Conservation (phyloP, 2,329 filamentous ascomycete genomes). For the Cladophialophora bantiana region DNA sequence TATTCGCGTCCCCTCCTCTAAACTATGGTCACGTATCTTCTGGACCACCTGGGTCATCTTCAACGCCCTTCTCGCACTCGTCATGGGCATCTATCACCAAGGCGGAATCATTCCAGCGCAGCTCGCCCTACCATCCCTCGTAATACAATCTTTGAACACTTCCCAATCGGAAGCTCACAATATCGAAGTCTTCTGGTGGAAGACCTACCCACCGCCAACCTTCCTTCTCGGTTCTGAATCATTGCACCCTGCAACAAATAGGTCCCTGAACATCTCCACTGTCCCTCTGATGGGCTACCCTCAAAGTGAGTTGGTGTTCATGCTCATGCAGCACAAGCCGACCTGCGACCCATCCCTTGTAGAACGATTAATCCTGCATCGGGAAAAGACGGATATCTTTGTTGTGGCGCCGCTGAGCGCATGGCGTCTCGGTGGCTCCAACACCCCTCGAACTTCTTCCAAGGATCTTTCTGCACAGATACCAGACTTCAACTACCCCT, state of each 20-base stretch:
- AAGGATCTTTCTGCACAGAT: background rate
- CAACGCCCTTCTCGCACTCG: constrained; percentile 55
- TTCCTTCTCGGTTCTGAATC: constrained; percentile 56
- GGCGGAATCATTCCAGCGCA: constrained; percentile 60
- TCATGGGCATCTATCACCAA: constrained; percentile 63
- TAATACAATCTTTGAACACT: constrained; percentile 39
- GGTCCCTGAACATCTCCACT: constrained; percentile 48
- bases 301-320: constrained; percentile 49
- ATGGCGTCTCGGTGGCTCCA: constrained; percentile 30
- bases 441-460: background rate
- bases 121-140: constrained; percentile 50
- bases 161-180: constrained; percentile 31
- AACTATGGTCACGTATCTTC: constrained; percentile 47
- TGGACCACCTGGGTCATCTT: constrained; percentile 57
- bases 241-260: constrained; percentile 35
- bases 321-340: constrained; percentile 48
- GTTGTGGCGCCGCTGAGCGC: constrained; percentile 57
- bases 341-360: constrained; percentile 33
- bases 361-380: constrained; percentile 32
- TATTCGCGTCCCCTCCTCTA: constrained; percentile 49
- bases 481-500: constrained; percentile 23
- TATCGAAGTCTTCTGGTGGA: constrained; percentile 60
- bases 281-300: constrained; percentile 59
- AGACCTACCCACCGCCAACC: constrained; percentile 60
- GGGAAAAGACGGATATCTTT: constrained; percentile 44